These are phyloP conservation scores for Sporothrix variecibatus DNA, from an alignment of 2,329 filamentous ascomycete species.

Conservation along the genomic window DNA sequence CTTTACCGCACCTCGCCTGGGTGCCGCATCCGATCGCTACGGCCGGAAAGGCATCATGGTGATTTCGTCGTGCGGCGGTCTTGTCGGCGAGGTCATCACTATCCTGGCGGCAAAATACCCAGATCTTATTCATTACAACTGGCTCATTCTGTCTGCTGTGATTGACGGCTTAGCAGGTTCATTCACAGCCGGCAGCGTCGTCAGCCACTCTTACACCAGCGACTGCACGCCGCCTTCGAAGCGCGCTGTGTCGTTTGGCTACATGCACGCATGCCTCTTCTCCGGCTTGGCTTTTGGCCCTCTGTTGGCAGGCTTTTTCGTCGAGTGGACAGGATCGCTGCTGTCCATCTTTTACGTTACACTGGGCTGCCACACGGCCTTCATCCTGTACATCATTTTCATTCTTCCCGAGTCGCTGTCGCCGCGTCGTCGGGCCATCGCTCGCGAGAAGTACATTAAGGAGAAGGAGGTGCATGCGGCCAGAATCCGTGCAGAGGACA, in stretches of 20 bases:
- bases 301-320: constrained; percentile 75
- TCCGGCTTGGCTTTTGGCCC: constrained; percentile 86
- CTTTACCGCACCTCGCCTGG: constrained; percentile 78
- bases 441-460: constrained; percentile 65
- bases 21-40: constrained; percentile 81
- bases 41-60: constrained; percentile 76
- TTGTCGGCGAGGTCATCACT: constrained; percentile 73
- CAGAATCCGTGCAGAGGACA: constrained; percentile 28
- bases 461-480: constrained; percentile 45
- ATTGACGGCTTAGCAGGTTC: constrained; percentile 86
- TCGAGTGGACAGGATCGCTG: constrained; percentile 72
- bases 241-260: constrained; percentile 81
- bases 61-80: constrained; percentile 71
- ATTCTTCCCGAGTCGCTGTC: constrained; percentile 84
- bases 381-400: constrained; percentile 70
- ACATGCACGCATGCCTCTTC: constrained; percentile 87
- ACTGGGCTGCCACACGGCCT: constrained; percentile 69
- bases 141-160: constrained; percentile 74
- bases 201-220: constrained; percentile 82
- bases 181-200: constrained; percentile 75
- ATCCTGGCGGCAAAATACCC: constrained; percentile 77
- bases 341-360: constrained; percentile 84
- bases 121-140: constrained; percentile 70
- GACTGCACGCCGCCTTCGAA: constrained; percentile 83
- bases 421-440: constrained; percentile 67